These are phyloP conservation scores for Amborella trichopoda DNA, from an alignment of 164 flowering plant species.

Conservation along the genomic window DNA sequence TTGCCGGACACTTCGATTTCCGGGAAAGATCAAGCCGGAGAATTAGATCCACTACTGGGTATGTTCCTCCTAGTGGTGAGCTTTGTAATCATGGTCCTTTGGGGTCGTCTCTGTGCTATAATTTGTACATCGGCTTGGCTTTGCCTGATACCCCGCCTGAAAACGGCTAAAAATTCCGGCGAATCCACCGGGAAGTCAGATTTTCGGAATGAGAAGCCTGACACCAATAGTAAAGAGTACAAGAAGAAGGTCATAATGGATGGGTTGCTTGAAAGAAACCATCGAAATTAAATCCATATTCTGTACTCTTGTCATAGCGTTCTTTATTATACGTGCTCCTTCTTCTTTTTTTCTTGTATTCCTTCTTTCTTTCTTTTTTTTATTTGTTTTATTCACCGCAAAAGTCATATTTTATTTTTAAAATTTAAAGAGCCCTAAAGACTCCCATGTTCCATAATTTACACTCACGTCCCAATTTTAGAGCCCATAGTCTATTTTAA, in stretches of 20 bases:
- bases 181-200: background rate
- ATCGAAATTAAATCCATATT: constrained; percentile 1
- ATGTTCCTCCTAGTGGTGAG: constrained; percentile 33
- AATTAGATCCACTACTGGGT: constrained; percentile 23
- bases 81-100: constrained; percentile 27
- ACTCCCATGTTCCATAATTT: too few relatives aligned
- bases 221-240: constrained; percentile 18
- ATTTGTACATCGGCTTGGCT: constrained; percentile 44
- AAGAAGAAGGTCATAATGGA: constrained; percentile 43
- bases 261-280: constrained; percentile 33
- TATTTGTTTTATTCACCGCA: too few relatives aligned
- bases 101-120: constrained; percentile 53
- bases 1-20: background rate
- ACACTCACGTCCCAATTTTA: too few relatives aligned
- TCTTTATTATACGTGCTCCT: too few relatives aligned
- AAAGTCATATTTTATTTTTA: too few relatives aligned
- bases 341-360: too few relatives aligned
- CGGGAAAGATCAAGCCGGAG: too few relatives aligned
- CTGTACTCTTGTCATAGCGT: too few relatives aligned
- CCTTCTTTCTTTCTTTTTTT: too few relatives aligned
- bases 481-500: too few relatives aligned
- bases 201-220: too few relatives aligned
- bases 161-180: background rate
- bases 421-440: too few relatives aligned
- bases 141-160: constrained; percentile 22